Evolutionary conservation across 148 eudicot genomes (phyloP).

Genomic region (Diospyros lotus): DNA sequence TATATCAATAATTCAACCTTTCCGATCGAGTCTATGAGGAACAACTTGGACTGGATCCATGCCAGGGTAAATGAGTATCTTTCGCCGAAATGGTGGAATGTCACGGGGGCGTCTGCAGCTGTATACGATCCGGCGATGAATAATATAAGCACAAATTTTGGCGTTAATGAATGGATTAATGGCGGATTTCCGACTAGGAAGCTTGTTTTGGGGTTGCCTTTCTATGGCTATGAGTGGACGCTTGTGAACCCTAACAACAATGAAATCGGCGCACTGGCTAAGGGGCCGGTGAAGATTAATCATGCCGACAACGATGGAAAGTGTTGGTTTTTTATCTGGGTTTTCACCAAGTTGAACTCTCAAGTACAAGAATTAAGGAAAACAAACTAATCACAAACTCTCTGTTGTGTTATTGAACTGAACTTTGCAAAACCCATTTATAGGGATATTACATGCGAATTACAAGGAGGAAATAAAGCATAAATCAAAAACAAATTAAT

Average conservation of each 20-base stretch:
- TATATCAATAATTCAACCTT: too few species aligned
- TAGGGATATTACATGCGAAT: too few species aligned
- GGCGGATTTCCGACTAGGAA: slow-evolving; percentile 8
- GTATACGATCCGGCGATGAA: slow-evolving; percentile 8
- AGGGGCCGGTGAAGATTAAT: neutral
- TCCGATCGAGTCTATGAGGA: slow-evolving; percentile 3
- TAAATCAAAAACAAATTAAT: too few species aligned
- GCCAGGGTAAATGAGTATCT: slow-evolving; percentile 8
- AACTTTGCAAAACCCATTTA: too few species aligned
- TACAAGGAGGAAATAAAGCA: too few species aligned
- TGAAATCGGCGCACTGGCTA: slow-evolving; percentile 4
- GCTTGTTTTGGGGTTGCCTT: slow-evolving; percentile 17
- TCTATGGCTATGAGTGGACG: slow-evolving; percentile 19
- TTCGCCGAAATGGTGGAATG: neutral
- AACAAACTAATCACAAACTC: too few species aligned
- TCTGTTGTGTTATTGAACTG: too few species aligned
- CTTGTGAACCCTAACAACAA: neutral
- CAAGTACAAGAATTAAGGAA: too few species aligned
- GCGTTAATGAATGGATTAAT: slow-evolving; percentile 10
- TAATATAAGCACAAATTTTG: slow-evolving; percentile 1
- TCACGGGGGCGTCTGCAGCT: slow-evolving; percentile 11
- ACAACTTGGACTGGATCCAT: slow-evolving; percentile 11
- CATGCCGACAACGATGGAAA: neutral
- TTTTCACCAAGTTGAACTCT: too few species aligned
- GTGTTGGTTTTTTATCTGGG: too few species aligned